Base-by-base conservation (phyloP, 2,329 filamentous ascomycete genomes). In the Sporothrix brunneoviolacea region DNA sequence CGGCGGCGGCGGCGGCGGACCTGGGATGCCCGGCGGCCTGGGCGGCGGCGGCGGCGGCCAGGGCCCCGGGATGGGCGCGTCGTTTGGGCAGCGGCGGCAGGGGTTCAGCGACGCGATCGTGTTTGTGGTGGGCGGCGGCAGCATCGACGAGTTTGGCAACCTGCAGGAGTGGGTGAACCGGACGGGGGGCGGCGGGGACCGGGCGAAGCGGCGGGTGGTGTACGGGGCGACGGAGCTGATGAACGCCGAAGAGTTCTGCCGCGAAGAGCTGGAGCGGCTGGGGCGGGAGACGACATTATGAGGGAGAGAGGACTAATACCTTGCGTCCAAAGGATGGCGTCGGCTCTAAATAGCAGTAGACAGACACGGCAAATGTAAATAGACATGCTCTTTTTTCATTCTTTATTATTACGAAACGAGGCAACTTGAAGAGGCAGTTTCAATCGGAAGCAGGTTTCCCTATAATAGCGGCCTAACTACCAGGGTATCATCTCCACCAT, bases 61-160 rank as follows among this genome's bases (percentile, higher is more conserved):
- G 55, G 50, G 60, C 37, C 71, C 73, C 0, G 89, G 89, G 4
- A 88, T 85, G 21, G 77, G 80, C 12, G 91, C 90, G 7, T 94
- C 82, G 50, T 97, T 97, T 66, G 93, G 91, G 2, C 91, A 97
- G 68, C 74, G 90, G 54, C 75, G 91, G 49, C 91, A 95, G 62
- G 90, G 88, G 0, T 96, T 91, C 67, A 87, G 82, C 43, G 91
- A 95, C 62, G 88, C 89, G 1, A 84, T 95, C 49, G 88, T 95
- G n/a, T 95, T 96, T 64, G 91, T 88, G 0, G 89, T 94, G 3
- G 93, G 93, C 4, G 93, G 94, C 41, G 93, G 93, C 37, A 96
- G 90, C 64, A 97, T 98, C 88, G 93, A 98, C 60, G 93, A 98
- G 66, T 98, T 97, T 65, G 91, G 91, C 18, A 98, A 98, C 67